Conservation (phyloP, 2,329 filamentous ascomycete genomes). For the Orbilia quercus region DNA sequence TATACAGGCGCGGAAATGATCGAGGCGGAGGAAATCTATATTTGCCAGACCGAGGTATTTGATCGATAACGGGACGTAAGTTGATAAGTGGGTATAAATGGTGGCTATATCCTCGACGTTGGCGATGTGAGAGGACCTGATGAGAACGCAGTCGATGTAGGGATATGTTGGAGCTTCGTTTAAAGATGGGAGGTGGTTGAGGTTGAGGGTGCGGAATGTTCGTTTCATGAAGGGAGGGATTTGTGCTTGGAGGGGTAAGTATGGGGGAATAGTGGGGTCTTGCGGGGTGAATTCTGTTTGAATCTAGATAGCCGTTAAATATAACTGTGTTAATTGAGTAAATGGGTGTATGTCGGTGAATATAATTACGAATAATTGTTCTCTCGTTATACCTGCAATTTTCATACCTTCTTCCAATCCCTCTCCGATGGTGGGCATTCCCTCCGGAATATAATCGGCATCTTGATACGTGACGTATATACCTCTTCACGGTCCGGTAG, state of each 20-base stretch:
- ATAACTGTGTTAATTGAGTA: too few species aligned
- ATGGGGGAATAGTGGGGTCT: not conserved
- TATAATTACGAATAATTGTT: not conserved
- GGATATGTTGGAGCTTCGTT: not conserved
- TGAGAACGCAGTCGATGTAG: not conserved
- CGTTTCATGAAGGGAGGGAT: not conserved
- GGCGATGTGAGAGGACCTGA: not conserved
- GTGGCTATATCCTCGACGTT: not conserved
- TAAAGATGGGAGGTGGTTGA: not conserved
- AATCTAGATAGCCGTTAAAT: conserved; percentile 2
- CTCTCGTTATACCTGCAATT: too few species aligned
- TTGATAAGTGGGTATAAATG: not conserved
- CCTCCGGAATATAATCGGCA: too few species aligned
- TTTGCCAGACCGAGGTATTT: not conserved
- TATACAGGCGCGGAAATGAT: not conserved
- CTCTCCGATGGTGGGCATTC: too few species aligned
- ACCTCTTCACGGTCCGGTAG: too few species aligned
- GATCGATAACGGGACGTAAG: not conserved
- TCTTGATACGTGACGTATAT: too few species aligned
- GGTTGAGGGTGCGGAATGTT: not conserved
- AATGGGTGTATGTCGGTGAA: too few species aligned
- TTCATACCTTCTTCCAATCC: too few species aligned
- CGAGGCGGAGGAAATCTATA: too few species aligned
- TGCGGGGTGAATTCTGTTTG: not conserved
- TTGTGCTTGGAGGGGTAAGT: not conserved